Conservation (phyloP, 2,329 filamentous ascomycete species). For the Tolypocladium amazonense region DNA sequence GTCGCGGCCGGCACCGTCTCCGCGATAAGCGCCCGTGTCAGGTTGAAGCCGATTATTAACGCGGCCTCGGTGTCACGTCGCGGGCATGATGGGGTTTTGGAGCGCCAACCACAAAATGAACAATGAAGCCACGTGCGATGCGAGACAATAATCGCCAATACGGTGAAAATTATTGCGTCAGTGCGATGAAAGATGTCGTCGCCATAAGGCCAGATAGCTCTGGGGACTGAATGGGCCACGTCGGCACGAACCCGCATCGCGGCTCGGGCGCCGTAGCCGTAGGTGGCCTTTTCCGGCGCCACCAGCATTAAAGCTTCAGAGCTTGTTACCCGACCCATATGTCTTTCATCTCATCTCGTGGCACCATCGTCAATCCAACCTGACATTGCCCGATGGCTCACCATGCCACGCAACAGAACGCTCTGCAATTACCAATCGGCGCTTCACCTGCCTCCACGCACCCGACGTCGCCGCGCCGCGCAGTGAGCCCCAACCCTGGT, state of each 20-base stretch:
- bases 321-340: neutral
- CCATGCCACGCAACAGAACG: neutral
- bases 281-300: neutral
- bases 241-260: neutral
- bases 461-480: neutral
- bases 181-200: neutral
- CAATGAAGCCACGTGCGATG: neutral
- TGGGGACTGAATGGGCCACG: neutral
- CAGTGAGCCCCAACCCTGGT: slow-evolving; percentile 9
- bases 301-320: neutral
- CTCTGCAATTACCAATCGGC: neutral
- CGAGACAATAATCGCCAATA: too few species aligned
- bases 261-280: neutral
- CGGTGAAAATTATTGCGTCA: neutral
- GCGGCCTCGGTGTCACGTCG: neutral
- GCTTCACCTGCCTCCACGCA: neutral
- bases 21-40: neutral
- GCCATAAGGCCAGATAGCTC: neutral
- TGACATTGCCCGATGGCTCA: neutral
- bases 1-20: neutral
- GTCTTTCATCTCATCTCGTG: neutral
- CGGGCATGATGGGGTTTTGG: too few species aligned
- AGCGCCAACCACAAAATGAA: too few species aligned
- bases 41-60: neutral
- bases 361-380: neutral